Evolutionary conservation across 2,329 filamentous ascomycete genomes (phyloP).

Genomic region (Xylaria sp.): DNA sequence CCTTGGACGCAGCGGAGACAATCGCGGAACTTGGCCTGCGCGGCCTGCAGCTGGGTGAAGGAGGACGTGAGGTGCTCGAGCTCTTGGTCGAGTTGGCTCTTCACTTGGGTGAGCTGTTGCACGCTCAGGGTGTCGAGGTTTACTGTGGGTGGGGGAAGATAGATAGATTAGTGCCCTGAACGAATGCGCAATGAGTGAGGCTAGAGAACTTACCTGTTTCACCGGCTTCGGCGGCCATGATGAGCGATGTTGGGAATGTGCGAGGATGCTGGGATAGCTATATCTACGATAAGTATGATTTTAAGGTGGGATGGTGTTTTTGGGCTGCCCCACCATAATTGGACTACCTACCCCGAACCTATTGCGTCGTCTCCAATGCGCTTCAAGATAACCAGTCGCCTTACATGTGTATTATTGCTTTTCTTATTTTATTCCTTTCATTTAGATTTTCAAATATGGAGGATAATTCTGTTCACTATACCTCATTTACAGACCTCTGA

Average conservation of each 20-base stretch:
- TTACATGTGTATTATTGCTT: too few relatives aligned
- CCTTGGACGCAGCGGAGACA: constrained; percentile 81
- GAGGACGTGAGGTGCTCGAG: constrained; percentile 93
- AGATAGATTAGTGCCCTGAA: constrained; percentile 3
- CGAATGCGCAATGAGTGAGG: background rate
- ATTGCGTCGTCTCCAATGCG: background rate
- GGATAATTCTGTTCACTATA: background rate
- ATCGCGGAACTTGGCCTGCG: constrained; percentile 91
- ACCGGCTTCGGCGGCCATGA: constrained; percentile 33
- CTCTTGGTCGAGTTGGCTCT: constrained; percentile 96
- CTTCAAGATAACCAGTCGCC: too few relatives aligned
- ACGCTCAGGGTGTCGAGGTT: constrained; percentile 79
- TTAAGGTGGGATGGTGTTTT: constrained; percentile 1
- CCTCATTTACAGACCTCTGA: background rate
- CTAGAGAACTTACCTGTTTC: constrained; percentile 32
- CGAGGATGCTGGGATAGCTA: background rate
- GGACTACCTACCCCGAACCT: background rate
- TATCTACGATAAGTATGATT: background rate
- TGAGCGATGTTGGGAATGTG: constrained; percentile 6
- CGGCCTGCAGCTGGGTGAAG: constrained; percentile 87
- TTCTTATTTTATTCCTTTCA: background rate
- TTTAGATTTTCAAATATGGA: background rate
- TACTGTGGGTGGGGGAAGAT: constrained; percentile 51
- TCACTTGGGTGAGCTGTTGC: constrained; percentile 88
- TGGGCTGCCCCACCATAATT: background rate